phyloP scores from a whole-genome alignment of 129 eudicot species.

The Artemisia annua region DNA sequence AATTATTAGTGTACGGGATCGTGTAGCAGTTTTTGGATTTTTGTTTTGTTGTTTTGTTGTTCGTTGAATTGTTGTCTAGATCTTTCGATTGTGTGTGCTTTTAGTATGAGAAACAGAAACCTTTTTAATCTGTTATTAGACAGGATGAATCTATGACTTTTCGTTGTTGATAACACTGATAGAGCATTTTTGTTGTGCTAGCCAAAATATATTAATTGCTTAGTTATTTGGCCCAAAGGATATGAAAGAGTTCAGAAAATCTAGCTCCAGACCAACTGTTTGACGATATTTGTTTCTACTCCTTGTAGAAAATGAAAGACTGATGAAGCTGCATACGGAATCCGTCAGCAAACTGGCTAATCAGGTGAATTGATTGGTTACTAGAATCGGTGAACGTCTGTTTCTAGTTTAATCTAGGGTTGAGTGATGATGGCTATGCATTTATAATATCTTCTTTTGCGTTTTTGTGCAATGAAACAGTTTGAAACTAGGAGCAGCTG shows the following conservation, averaged over 20 bases:
- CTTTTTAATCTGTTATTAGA: neutral
- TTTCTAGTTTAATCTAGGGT: constrained; percentile 17
- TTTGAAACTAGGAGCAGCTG: constrained; percentile 42
- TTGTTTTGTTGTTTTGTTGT: too few species aligned
- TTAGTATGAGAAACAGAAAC: too few species aligned
- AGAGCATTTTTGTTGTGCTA: too few species aligned
- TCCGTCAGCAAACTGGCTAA: constrained; percentile 51
- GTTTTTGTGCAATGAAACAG: constrained; percentile 33
- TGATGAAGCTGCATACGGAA: constrained; percentile 45
- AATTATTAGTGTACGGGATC: too few species aligned
- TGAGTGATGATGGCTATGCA: neutral
- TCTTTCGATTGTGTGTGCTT: too few species aligned
- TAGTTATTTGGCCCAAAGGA: constrained; percentile 2
- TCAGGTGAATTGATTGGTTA: constrained; percentile 38
- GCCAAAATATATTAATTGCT: neutral
- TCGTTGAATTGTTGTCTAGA: too few species aligned
- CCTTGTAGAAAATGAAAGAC: constrained; percentile 53
- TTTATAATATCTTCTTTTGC: constrained; percentile 9
- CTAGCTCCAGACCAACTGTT: constrained; percentile 4
- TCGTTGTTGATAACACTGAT: neutral
- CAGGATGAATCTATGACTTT: neutral
- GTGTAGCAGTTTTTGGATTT: too few species aligned
- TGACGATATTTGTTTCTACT: neutral
- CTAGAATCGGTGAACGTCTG: neutral
- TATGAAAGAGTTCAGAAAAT: too few species aligned